phyloP scores from a whole-genome alignment of 2,329 filamentous ascomycete species.

The Diplodia sapinea region DNA sequence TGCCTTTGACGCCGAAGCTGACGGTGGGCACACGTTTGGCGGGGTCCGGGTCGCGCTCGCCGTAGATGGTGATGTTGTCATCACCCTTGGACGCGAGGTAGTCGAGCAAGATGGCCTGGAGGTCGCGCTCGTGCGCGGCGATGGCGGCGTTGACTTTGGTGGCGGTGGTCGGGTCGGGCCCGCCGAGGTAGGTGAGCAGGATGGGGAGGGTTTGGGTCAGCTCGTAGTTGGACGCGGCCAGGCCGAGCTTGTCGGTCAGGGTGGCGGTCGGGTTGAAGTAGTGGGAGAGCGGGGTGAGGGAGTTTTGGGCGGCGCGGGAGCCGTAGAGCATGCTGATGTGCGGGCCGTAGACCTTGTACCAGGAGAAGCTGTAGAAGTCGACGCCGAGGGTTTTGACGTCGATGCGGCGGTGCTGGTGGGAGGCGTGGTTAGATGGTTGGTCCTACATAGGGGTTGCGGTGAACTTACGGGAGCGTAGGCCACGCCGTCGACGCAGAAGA shows the following conservation, averaged over 20 bases:
- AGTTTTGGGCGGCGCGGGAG: slow-evolving; percentile 60
- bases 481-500: slow-evolving; percentile 77
- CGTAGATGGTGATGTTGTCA: slow-evolving; percentile 63
- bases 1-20: slow-evolving; percentile 67
- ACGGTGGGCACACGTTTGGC: slow-evolving; percentile 66
- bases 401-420: slow-evolving; percentile 62
- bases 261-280: slow-evolving; percentile 69
- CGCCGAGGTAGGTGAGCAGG: slow-evolving; percentile 66
- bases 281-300: slow-evolving; percentile 65
- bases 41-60: slow-evolving; percentile 58
- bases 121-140: slow-evolving; percentile 62
- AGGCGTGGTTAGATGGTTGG: background rate
- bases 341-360: slow-evolving; percentile 81
- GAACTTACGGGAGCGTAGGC: slow-evolving; percentile 66
- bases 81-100: slow-evolving; percentile 62
- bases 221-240: slow-evolving; percentile 75
- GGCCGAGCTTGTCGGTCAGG: slow-evolving; percentile 70
- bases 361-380: slow-evolving; percentile 79
- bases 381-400: slow-evolving; percentile 72
- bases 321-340: slow-evolving; percentile 76
- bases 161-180: slow-evolving; percentile 41
- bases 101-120: slow-evolving; percentile 65
- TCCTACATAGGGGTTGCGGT: background rate
- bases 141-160: slow-evolving; percentile 58
- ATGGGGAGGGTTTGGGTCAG: slow-evolving; percentile 66